A percentile compares a stretch with the other conserved stretches of the same genome.
Conservation (phyloP, 2,329 filamentous ascomycete species). For the Hypoxylon sp. region DNA sequence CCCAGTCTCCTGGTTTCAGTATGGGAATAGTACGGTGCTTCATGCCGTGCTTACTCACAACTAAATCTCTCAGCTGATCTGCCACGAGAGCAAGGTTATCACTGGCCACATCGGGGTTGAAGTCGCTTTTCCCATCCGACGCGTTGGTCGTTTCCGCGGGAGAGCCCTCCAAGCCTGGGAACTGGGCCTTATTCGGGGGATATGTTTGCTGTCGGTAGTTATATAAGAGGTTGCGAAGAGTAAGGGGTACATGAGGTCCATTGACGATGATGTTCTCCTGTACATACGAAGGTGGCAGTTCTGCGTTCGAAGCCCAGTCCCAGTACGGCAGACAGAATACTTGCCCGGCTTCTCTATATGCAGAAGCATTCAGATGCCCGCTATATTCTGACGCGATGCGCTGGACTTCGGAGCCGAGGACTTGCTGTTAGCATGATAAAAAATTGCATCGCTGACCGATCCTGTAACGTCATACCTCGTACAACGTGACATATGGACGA, state of each 20-base stretch:
- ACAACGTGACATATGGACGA: slow-evolving; percentile 68
- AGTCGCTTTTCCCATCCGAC: slow-evolving; percentile 52
- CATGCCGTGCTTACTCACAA: slow-evolving; percentile 55
- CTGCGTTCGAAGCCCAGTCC: slow-evolving; percentile 66
- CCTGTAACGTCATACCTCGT: slow-evolving; percentile 62
- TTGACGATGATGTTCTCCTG: slow-evolving; percentile 58
- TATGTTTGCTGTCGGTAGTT: slow-evolving; percentile 65
- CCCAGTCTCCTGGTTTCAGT: background rate
- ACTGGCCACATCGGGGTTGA: slow-evolving; percentile 61
- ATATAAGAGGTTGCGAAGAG: slow-evolving; percentile 67
- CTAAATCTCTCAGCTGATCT: slow-evolving; percentile 57
- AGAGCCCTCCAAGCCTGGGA: slow-evolving; percentile 55
- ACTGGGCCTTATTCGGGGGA: slow-evolving; percentile 56
- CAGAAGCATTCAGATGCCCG: slow-evolving; percentile 48
- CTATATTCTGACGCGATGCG: slow-evolving; percentile 63
- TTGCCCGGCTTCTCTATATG: slow-evolving; percentile 63
- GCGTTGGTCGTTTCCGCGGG: slow-evolving; percentile 60
- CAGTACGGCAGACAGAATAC: slow-evolving; percentile 66
- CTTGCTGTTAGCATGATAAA: slow-evolving; percentile 61
- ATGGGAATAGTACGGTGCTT: background rate
- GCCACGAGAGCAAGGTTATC: slow-evolving; percentile 50
- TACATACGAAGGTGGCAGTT: slow-evolving; percentile 61
- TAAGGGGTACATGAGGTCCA: slow-evolving; percentile 58
- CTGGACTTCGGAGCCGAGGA: slow-evolving; percentile 63
- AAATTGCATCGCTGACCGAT: background rate